These are phyloP conservation scores for Onygenales sp. DNA, from an alignment of 2,329 filamentous ascomycete species.

Conservation along the genomic window DNA sequence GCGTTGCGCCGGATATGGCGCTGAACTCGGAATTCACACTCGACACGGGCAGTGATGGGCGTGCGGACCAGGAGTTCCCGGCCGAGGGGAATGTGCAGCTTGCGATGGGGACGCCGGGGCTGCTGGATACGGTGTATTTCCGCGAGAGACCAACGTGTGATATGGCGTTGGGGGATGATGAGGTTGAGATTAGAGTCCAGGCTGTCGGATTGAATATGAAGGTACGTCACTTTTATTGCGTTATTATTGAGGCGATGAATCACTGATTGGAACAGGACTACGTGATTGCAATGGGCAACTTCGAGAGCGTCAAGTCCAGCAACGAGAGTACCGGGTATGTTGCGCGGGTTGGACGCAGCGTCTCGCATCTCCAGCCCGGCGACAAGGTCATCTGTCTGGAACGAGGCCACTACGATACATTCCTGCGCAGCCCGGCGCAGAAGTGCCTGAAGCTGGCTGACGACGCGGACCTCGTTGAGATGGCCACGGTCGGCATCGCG, in stretches of 20 bases:
- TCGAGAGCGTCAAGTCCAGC: neutral
- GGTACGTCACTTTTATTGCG: neutral
- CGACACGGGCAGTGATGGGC: too few species aligned
- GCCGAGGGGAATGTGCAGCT: too few species aligned
- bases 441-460: neutral
- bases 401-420: neutral
- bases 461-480: neutral
- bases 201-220: neutral
- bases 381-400: neutral
- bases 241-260: neutral
- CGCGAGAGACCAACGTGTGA: too few species aligned
- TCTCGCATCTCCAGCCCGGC: neutral
- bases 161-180: neutral
- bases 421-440: neutral
- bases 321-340: neutral
- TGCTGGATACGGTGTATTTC: too few species aligned
- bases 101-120: too few species aligned
- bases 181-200: neutral
- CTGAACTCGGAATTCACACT: too few species aligned
- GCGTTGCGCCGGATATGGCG: too few species aligned
- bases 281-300: neutral
- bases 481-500: neutral
- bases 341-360: neutral
- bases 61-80: too few species aligned
- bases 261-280: too few species aligned